Conservation (phyloP, 2,329 filamentous ascomycete genomes). For the Claviceps maximensis region DNA sequence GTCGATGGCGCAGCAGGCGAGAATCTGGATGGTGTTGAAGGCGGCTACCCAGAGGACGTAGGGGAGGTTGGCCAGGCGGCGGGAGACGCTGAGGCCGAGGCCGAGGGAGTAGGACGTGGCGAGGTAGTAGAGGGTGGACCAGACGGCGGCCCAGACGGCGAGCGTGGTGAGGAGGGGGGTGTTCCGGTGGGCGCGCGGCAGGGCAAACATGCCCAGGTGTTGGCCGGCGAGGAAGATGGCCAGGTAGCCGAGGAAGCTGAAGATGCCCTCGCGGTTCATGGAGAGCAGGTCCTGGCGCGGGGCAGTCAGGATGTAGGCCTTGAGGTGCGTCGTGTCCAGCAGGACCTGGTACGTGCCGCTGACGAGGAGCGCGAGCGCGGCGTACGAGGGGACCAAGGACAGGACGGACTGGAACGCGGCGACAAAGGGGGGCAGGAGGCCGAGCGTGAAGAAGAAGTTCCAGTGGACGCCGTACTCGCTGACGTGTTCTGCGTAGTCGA, state of each 20-base stretch:
- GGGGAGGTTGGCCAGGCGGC: slow-evolving; percentile 81
- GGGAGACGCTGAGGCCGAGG: slow-evolving; percentile 64
- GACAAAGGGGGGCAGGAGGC: slow-evolving; percentile 75
- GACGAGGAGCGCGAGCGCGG: slow-evolving; percentile 57
- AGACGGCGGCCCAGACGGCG: slow-evolving; percentile 49
- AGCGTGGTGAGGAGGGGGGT: slow-evolving; percentile 51
- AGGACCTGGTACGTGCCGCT: slow-evolving; percentile 58
- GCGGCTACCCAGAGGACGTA: slow-evolving; percentile 89
- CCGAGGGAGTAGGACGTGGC: slow-evolving; percentile 58
- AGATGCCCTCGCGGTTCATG: slow-evolving; percentile 90
- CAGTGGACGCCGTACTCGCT: slow-evolving; percentile 97
- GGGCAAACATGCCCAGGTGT: slow-evolving; percentile 64
- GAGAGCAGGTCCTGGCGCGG: slow-evolving; percentile 68
- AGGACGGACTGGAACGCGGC: slow-evolving; percentile 67
- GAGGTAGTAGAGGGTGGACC: slow-evolving; percentile 57
- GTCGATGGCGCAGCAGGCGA: slow-evolving; percentile 68
- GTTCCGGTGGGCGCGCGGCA: slow-evolving; percentile 49
- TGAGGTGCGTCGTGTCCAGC: slow-evolving; percentile 65
- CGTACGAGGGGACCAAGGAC: slow-evolving; percentile 60
- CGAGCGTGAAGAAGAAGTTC: slow-evolving; percentile 99
- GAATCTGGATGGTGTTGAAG: slow-evolving; percentile 76
- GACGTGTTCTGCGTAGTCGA: slow-evolving; percentile 95
- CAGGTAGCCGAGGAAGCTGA: slow-evolving; percentile 85
- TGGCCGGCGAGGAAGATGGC: slow-evolving; percentile 90
- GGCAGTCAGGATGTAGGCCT: slow-evolving; percentile 70